Base-by-base conservation (phyloP, 2,329 filamentous ascomycete genomes). In the Sclerotinia spermophila region DNA sequence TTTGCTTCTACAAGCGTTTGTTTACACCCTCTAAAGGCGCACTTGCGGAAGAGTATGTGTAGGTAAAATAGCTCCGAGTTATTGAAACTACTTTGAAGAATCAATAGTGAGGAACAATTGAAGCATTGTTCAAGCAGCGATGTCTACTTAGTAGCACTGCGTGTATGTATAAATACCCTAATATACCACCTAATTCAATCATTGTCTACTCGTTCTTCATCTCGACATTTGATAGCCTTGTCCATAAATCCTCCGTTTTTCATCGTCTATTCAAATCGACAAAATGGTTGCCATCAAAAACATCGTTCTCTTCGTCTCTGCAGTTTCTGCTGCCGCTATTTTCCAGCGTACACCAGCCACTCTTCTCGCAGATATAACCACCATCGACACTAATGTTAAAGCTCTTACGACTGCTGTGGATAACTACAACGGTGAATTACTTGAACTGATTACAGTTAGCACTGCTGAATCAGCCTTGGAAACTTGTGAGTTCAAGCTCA, bases 351-450 rank as follows among this genome's bases (percentile, higher is more conserved):
- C 73, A 42, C 42, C 60, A 0, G 58, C 21, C 38, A 72, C 67
- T 4, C 71, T 74, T 35, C 69, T 73, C 13, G 56, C 33, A 33
- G 72, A 74, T 44, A 73, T 74, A 27, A 40, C 82, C 53, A 83
- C 82, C 11, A 81, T 84, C 74, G 81, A 83, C 40, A 78, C 79
- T 51, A 83, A 84, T 72, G 76, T 79, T 61, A 83, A 82, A 71
- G 83, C 83, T 27, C 84, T 83, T 65, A 84, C 83, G 76, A 75
- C 79, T 19, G 83, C 83, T 42, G 83, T 82, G 33, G 76, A 78
- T 27, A 77, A 78, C 62, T 83, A 83, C 71, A 73, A 68, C 33
- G 71, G 73, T 38, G 73, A 71, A n/a, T 19, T 74, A 10, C 44
- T 73, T 2, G 55, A 44, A 3, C 68, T 71, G 17, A 42, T 72